phyloP scores from a whole-genome alignment of 1,284 basidiomycete genomes.

The Pseudozyma sp. region DNA sequence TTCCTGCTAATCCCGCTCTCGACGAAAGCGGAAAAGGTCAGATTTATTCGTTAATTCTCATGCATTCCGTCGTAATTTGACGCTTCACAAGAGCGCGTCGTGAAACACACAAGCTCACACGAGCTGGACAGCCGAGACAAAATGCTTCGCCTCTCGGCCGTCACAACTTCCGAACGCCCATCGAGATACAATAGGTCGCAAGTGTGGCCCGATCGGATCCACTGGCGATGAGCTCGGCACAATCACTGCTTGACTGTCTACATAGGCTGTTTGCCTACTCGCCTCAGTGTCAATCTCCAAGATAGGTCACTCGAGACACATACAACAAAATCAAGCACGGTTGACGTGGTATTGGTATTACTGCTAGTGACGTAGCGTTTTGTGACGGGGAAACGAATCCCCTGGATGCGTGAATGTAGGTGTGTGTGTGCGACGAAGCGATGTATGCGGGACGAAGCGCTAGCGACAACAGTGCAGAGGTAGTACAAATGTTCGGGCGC shows the following conservation, averaged over 20 bases:
- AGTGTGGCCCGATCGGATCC: too few relatives aligned
- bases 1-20: neutral
- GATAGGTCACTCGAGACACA: neutral
- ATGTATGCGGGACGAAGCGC: constrained; percentile 31
- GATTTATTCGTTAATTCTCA: neutral
- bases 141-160: neutral
- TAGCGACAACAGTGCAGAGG: constrained; percentile 30
- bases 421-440: constrained; percentile 17
- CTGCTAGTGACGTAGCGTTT: constrained; percentile 29
- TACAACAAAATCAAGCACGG: constrained; percentile 32
- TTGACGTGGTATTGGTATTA: constrained; percentile 49
- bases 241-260: too few relatives aligned
- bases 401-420: constrained; percentile 13
- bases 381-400: neutral
- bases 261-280: too few relatives aligned
- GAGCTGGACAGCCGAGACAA: neutral
- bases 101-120: neutral
- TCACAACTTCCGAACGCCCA: too few relatives aligned
- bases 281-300: neutral
- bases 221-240: too few relatives aligned
- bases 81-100: neutral
- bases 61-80: neutral
- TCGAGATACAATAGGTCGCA: too few relatives aligned
- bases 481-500: constrained; percentile 41
- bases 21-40: constrained; percentile 8